These are phyloP conservation scores for Thalassiosira mediterranea DNA, from an alignment of 352 stramenopile genomes.

Conservation along the genomic window DNA sequence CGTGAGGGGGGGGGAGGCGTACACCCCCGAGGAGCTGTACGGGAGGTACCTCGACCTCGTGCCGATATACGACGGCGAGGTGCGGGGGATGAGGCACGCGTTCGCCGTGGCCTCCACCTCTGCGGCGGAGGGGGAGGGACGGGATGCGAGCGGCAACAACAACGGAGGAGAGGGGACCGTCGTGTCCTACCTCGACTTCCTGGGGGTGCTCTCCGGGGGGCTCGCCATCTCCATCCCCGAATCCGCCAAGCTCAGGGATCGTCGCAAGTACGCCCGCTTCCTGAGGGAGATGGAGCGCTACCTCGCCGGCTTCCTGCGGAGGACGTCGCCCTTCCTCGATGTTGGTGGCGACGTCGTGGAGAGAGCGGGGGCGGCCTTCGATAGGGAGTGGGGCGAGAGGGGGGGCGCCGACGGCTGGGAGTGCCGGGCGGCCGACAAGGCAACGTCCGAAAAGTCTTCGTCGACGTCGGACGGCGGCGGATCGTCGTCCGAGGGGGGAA, in stretches of 20 bases:
- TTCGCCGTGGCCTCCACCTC: too few species aligned
- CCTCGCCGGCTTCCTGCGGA: slow-evolving; percentile 80
- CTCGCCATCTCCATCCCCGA: slow-evolving; percentile 49
- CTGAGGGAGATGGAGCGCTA: slow-evolving; percentile 79
- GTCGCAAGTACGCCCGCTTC: slow-evolving; percentile 82
- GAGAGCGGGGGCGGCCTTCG: slow-evolving; percentile 70
- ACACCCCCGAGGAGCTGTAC: slow-evolving; percentile 83
- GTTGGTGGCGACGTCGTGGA: slow-evolving; percentile 62
- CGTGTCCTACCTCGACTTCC: slow-evolving; percentile 64
- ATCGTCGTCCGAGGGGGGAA: slow-evolving; percentile 13
- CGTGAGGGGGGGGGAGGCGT: slow-evolving; percentile 54
- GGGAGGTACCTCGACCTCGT: slow-evolving; percentile 86
- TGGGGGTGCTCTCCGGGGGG: slow-evolving; percentile 56
- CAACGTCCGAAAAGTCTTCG: slow-evolving; percentile 44
- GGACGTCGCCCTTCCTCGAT: slow-evolving; percentile 83
- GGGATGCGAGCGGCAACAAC: slow-evolving; percentile 16
- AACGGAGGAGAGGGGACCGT: slow-evolving; percentile 15
- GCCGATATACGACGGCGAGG: slow-evolving; percentile 59
- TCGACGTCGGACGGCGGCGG: slow-evolving; percentile 9
- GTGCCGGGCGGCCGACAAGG: slow-evolving; percentile 59
- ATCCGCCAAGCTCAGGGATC: slow-evolving; percentile 65
- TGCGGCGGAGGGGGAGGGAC: slow-evolving; percentile 21
- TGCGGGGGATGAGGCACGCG: slow-evolving; percentile 38
- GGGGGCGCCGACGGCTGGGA: slow-evolving; percentile 69
- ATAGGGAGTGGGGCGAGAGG: slow-evolving; percentile 69